Evolutionary conservation across 2,329 filamentous ascomycete species (phyloP), one percentile per base, ranked within the genome.

Genomic region (Alternaria incomplexa): DNA sequence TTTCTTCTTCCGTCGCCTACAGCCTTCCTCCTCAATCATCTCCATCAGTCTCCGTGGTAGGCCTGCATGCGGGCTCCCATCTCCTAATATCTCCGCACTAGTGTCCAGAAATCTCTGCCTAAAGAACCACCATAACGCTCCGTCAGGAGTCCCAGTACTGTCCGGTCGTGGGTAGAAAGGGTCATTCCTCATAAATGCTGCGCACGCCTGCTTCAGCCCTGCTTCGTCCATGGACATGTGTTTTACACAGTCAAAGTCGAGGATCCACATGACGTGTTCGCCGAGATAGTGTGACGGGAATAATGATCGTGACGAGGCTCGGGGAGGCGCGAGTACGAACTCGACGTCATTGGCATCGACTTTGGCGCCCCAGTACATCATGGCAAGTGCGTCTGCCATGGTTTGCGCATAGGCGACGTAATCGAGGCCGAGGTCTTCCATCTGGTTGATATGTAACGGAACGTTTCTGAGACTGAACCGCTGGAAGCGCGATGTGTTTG

Each of bases 211-310:
- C 11, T 79, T 59, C 0, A 86, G 67, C 0, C 85, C 85, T 0
- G 73, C 47, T 81, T 63, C 65, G 12, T 68, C 56, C 56, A 67
- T 60, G 0, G 32, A 22, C 1, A 88, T 62, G 81, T 86, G 66
- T 73, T 88, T 65, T 84, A 87, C 73, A 87, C 87, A 52, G 82
- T 88, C 74, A 83, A 89, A 81, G 86, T 90, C 83, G 84, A 90
- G 83, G 3, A 79, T 60, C 76, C 76, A 79, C 23, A 78, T 56
- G n/a, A 59, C 54, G 32, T 70, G 65, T n/a, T 7, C 13, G 2
- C 61, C 62, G 5, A 64, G 26, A 26, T 59, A 65, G 6, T 64
- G 44, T 36, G 63, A 68, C 9, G 55, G n/a, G 40, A 66, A 66
- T 1, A 13, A 45, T 45, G 17, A 0, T 36, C 13, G 6, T 4